Evolutionary conservation across 495 filamentous ascomycete species (phyloP).

Genomic region (Hypoxylon crocopeplum): DNA sequence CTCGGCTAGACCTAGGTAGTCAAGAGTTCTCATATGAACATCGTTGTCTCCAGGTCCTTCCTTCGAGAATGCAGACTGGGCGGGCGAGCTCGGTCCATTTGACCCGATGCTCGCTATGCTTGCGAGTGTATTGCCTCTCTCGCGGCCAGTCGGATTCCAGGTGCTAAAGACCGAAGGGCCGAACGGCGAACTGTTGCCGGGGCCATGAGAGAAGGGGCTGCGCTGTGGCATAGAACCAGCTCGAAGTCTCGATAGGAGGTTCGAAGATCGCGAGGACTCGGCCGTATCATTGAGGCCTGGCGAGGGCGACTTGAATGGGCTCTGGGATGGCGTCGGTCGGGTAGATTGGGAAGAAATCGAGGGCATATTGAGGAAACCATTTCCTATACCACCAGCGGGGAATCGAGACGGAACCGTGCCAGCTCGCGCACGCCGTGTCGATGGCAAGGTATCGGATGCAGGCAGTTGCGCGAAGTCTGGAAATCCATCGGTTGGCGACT

Average conservation of each 20-base stretch:
- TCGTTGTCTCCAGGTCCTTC: constrained; percentile 88
- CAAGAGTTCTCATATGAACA: constrained; percentile 85
- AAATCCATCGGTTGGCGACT: constrained; percentile 96
- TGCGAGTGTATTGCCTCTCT: constrained; percentile 81
- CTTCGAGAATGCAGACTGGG: constrained; percentile 86
- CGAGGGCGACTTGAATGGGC: constrained; percentile 82
- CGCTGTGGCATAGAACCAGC: constrained; percentile 96
- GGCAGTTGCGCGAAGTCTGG: constrained; percentile 81
- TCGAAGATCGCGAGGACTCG: constrained; percentile 65
- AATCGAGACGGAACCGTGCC: constrained; percentile 97
- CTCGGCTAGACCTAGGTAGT: constrained; percentile 94
- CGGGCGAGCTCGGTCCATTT: constrained; percentile 87
- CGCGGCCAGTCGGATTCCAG: constrained; percentile 75
- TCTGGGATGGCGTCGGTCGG: constrained; percentile 87
- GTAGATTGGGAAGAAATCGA: constrained; percentile 79
- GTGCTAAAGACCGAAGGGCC: constrained; percentile 89
- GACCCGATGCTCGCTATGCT: constrained; percentile 76
- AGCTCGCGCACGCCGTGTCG: constrained; percentile 75
- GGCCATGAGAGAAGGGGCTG: constrained; percentile 67
- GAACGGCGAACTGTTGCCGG: constrained; percentile 70
- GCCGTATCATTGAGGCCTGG: constrained; percentile 71
- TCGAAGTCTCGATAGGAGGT: constrained; percentile 83
- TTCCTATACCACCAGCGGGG: constrained; percentile 68
- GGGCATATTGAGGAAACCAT: constrained; percentile 65
- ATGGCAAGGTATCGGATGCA: constrained; percentile 63